A percentile compares a stretch with the other conserved stretches of the same genome.
Conservation (phyloP, 768 basidiomycete species). For the Hydnomerulius pinastri region DNA sequence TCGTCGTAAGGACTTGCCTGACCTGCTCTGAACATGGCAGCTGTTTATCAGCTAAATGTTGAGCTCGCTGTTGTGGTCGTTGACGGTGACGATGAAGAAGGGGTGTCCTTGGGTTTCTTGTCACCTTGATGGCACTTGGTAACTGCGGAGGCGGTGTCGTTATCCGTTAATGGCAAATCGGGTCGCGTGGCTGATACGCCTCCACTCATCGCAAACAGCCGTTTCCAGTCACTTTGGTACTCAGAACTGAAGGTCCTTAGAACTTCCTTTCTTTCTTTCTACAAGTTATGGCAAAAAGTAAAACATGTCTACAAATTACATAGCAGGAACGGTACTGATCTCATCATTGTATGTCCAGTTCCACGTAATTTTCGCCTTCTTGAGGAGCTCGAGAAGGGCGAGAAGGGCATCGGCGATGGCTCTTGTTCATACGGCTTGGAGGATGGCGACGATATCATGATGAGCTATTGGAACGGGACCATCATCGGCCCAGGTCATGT, state of each 20-base stretch:
- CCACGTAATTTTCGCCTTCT: conserved; percentile 96
- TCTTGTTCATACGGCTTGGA: conserved; percentile 96
- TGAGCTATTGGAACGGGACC: conserved; percentile 99
- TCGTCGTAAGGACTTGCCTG: conserved; percentile 84
- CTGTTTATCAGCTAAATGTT: conserved; percentile 1
- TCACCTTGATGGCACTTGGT: conserved; percentile 9
- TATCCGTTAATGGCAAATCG: conserved; percentile 13
- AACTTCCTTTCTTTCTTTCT: conserved; percentile 10
- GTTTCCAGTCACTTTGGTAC: not conserved
- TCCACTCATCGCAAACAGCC: conserved; percentile 2
- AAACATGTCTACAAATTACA: conserved; percentile 9
- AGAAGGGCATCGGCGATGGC: conserved; percentile 99
- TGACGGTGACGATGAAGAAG: conserved; percentile 5
- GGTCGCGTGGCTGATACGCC: no score
- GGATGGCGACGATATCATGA: conserved; percentile 94
- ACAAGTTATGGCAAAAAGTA: conserved; percentile 55
- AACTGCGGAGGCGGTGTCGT: conserved; percentile 35
- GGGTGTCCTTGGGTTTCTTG: no score
- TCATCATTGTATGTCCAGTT: conserved; percentile 55
- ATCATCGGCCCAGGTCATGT: conserved; percentile 99
- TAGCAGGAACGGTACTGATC: not conserved
- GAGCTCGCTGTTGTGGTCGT: conserved; percentile 20
- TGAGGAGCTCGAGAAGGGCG: conserved; percentile 99
- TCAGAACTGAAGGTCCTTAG: no score
- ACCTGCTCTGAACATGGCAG: conserved; percentile 69